These are phyloP conservation scores for Tolypocladium tundrense DNA, from an alignment of 2,329 filamentous ascomycete species.

Conservation along the genomic window DNA sequence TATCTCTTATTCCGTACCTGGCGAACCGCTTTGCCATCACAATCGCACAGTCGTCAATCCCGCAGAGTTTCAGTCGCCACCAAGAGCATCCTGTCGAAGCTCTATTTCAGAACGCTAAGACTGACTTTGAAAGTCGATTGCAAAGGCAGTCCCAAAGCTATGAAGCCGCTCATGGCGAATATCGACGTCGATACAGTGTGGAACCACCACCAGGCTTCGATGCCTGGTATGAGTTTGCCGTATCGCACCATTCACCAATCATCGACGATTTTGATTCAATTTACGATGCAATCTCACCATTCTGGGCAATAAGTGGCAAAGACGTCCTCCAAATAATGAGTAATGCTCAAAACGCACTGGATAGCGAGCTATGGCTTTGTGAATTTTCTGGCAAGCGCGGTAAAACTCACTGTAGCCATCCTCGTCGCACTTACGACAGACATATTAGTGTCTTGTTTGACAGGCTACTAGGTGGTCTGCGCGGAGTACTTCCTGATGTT, in stretches of 20 bases:
- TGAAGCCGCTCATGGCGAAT: slow-evolving; percentile 26
- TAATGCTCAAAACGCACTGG: slow-evolving; percentile 5
- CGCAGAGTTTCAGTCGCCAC: slow-evolving; percentile 19
- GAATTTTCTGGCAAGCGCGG: slow-evolving; percentile 13
- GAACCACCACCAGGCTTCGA: slow-evolving; percentile 36
- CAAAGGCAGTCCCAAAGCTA: slow-evolving; percentile 27
- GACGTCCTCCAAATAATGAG: slow-evolving; percentile 19
- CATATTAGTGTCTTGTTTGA: slow-evolving; percentile 22
- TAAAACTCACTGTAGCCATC: slow-evolving; percentile 24
- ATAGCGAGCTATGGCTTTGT: slow-evolving; percentile 28
- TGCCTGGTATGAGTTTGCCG: slow-evolving; percentile 33
- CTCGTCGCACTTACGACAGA: slow-evolving; percentile 20
- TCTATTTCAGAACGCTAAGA: slow-evolving; percentile 16
- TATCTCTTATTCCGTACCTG: slow-evolving; percentile 20
- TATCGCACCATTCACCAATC: slow-evolving; percentile 26
- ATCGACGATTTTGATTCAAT: slow-evolving; percentile 41
- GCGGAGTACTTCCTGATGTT: slow-evolving; percentile 22
- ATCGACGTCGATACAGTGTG: slow-evolving; percentile 28
- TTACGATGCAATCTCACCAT: slow-evolving; percentile 26
- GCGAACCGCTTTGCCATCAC: slow-evolving; percentile 16
- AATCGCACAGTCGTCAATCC: slow-evolving; percentile 12
- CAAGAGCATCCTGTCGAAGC: slow-evolving; percentile 18
- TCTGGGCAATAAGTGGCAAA: slow-evolving; percentile 25
- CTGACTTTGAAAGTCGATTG: slow-evolving; percentile 20
- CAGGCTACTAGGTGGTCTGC: slow-evolving; percentile 14